phyloP scores from a whole-genome alignment of 441 rosid genomes.

The Bocquillonia castaneifolia region DNA sequence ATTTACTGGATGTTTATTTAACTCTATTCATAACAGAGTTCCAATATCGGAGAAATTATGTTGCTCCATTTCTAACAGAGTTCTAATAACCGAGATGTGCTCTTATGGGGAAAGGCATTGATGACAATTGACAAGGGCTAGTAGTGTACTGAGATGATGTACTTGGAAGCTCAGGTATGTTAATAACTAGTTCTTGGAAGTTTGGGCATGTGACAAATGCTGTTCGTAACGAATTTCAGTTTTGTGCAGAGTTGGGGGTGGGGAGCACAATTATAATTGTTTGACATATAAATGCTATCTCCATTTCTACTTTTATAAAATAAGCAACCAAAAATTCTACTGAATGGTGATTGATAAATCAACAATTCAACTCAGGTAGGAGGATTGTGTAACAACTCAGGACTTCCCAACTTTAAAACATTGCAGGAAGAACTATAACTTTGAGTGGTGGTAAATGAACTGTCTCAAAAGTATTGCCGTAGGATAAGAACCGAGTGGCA shows the following conservation, averaged over 20 bases:
- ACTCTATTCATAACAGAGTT: too few relatives aligned
- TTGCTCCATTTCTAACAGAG: background rate
- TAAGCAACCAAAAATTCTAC: background rate
- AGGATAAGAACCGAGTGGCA: background rate
- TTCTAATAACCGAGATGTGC: background rate
- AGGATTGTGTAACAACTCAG: too few relatives aligned
- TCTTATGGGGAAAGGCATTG: background rate
- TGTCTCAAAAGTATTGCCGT: background rate
- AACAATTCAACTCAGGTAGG: background rate
- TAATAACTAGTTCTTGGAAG: background rate
- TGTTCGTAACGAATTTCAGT: background rate
- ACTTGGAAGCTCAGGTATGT: background rate
- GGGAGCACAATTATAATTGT: too few relatives aligned
- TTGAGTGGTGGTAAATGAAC: background rate
- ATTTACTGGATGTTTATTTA: background rate
- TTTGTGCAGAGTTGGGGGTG: background rate
- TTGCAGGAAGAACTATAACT: background rate
- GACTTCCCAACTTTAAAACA: background rate
- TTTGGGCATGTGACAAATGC: background rate
- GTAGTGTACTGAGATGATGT: background rate
- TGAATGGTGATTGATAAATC: background rate
- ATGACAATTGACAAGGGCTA: background rate
- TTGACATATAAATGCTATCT: background rate
- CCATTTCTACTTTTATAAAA: background rate
- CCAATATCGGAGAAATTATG: too few relatives aligned